phyloP scores from a whole-genome alignment of 805 yeast genomes.

The Nakazawaea sp. region DNA sequence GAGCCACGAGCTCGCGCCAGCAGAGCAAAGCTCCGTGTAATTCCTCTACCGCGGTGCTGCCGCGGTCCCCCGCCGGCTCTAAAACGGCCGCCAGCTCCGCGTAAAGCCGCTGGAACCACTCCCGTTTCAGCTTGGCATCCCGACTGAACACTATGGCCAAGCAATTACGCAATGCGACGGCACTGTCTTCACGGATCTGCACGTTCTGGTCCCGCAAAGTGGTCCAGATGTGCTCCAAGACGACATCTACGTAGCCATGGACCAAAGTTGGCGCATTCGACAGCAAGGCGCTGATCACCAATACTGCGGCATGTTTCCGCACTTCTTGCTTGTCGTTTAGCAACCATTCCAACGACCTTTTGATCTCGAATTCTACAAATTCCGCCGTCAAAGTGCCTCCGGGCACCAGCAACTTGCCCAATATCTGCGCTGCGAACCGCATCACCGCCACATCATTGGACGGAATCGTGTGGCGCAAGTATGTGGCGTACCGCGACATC shows the following conservation, averaged over 20 bases:
- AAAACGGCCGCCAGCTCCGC: conserved; percentile 25
- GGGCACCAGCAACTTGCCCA: conserved; percentile 84
- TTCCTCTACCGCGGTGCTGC: conserved; percentile 42
- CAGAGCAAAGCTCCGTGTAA: conserved; percentile 86
- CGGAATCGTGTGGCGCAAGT: conserved; percentile 71
- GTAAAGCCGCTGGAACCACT: conserved; percentile 65
- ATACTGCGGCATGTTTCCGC: conserved; percentile 85
- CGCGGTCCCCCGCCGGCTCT: conserved; percentile 15
- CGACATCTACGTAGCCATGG: conserved; percentile 69
- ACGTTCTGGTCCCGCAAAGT: conserved; percentile 77
- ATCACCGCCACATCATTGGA: conserved; percentile 80
- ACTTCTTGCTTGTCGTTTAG: conserved; percentile 81
- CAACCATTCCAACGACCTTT: conserved; percentile 84
- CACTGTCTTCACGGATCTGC: conserved; percentile 76
- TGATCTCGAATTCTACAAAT: conserved; percentile 88
- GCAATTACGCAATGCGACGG: conserved; percentile 71
- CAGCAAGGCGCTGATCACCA: conserved; percentile 78
- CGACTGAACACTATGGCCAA: conserved; percentile 73
- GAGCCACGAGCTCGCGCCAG: conserved; percentile 65
- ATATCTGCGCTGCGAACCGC: conserved; percentile 77
- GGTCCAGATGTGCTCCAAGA: conserved; percentile 79
- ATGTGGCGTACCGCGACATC: conserved; percentile 86
- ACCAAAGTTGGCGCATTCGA: conserved; percentile 80
- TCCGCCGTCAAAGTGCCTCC: conserved; percentile 89
- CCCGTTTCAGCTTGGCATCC: conserved; percentile 60